These are phyloP conservation scores for Kodamaea alishanica DNA, from an alignment of 1,139 yeast species.

Conservation along the genomic window DNA sequence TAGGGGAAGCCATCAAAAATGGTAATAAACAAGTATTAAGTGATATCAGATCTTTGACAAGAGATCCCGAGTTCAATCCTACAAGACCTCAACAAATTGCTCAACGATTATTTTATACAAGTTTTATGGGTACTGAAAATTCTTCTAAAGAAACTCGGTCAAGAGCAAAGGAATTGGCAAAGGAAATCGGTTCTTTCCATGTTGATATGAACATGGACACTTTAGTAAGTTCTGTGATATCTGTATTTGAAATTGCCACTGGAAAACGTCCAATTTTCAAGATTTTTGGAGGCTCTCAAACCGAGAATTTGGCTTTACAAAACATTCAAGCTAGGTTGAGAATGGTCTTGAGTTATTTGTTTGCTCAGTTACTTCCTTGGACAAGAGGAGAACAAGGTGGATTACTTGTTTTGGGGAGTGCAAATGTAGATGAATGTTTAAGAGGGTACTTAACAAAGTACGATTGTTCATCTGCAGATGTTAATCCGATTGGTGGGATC, in stretches of 20 bases:
- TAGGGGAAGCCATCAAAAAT: constrained; percentile 55
- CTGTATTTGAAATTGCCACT: constrained; percentile 81
- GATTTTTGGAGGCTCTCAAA: constrained; percentile 87
- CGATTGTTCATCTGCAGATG: constrained; percentile 95
- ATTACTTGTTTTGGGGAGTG: constrained; percentile 85
- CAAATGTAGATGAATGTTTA: constrained; percentile 96
- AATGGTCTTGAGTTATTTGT: constrained; percentile 89
- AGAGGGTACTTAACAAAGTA: constrained; percentile 95
- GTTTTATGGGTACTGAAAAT: constrained; percentile 94
- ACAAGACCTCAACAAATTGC: constrained; percentile 73
- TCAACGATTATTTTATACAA: constrained; percentile 71
- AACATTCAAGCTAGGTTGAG: constrained; percentile 93
- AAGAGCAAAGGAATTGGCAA: constrained; percentile 78
- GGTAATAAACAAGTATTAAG: constrained; percentile 64
- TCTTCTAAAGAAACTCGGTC: constrained; percentile 82
- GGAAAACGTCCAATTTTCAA: constrained; percentile 86
- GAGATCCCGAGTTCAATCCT: constrained; percentile 61
- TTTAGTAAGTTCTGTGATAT: constrained; percentile 68
- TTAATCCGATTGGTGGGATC: constrained; percentile 96
- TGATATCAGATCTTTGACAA: constrained; percentile 68
- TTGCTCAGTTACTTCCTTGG: constrained; percentile 96
- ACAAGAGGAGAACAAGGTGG: constrained; percentile 73
- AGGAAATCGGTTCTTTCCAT: constrained; percentile 81
- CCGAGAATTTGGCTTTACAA: constrained; percentile 90
- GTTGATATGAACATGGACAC: constrained; percentile 88